phyloP scores from a whole-genome alignment of 1,284 basidiomycete genomes.

The Rhodotorula sp. region DNA sequence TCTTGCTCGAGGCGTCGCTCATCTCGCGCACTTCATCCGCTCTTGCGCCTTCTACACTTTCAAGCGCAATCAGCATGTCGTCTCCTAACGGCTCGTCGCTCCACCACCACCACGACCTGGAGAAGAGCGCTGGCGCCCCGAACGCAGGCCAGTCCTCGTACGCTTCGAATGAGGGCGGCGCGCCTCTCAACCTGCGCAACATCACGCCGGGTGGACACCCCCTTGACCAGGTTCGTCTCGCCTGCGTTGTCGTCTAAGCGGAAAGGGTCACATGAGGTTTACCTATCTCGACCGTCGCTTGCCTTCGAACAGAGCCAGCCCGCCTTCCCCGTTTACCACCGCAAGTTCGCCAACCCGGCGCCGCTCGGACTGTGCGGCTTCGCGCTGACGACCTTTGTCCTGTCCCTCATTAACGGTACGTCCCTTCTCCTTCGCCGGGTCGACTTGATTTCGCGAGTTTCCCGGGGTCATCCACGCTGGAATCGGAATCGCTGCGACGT shows the following conservation, averaged over 20 bases:
- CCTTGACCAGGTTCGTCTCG: conserved; percentile 13
- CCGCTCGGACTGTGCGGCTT: conserved; percentile 53
- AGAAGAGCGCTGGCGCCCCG: conserved; percentile 5
- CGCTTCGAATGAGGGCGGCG: conserved; percentile 26
- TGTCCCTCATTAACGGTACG: conserved; percentile 33
- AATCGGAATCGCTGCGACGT: background rate
- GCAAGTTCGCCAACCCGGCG: conserved; percentile 57
- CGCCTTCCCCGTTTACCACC: conserved; percentile 33
- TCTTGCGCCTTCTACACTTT: background rate
- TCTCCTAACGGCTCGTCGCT: background rate
- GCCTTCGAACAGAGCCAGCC: conserved; percentile 8
- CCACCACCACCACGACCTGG: conserved; percentile 5
- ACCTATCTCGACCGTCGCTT: background rate
- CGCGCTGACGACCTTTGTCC: conserved; percentile 34
- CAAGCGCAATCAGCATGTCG: background rate
- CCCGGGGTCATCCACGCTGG: no score
- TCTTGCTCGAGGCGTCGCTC: no score
- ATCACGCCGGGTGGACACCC: conserved; percentile 32
- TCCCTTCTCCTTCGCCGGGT: no score
- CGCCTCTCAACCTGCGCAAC: conserved; percentile 25
- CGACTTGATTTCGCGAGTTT: no score
- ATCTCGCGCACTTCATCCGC: background rate
- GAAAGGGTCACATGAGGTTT: background rate
- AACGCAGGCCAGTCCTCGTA: background rate
- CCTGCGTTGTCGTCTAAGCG: background rate